phyloP scores from a whole-genome alignment of 257 asterid genomes.

The Nicotiana paniculata region DNA sequence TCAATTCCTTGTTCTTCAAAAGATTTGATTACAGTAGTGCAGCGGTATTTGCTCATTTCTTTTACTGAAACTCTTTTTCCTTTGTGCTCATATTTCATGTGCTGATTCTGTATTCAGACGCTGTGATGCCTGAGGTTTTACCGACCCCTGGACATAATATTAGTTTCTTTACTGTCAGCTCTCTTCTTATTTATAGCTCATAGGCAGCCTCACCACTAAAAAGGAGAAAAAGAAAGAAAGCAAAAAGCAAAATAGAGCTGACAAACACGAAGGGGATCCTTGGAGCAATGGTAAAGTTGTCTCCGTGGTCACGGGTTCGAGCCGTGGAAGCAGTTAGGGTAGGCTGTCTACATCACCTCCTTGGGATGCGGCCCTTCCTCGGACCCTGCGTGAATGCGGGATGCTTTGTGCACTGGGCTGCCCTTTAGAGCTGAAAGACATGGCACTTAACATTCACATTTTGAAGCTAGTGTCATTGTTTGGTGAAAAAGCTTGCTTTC shows the following conservation, averaged over 20 bases:
- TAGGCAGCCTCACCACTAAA: neutral
- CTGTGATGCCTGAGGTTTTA: neutral
- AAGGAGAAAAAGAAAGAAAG: neutral
- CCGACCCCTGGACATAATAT: neutral
- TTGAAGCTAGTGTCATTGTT: neutral
- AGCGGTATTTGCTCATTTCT: conserved; percentile 41
- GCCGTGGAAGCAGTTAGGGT: no score
- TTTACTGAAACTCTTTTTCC: neutral
- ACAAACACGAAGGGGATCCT: neutral
- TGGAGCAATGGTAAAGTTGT: no score
- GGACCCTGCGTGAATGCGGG: no score
- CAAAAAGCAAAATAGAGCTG: neutral
- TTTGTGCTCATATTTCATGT: neutral
- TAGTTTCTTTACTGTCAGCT: neutral
- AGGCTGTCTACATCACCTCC: no score
- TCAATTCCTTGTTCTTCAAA: conserved; percentile 72
- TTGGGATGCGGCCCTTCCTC: no score
- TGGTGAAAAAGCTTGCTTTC: neutral
- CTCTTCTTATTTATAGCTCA: neutral
- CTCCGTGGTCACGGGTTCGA: no score
- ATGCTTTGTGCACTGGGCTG: no score
- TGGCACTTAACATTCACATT: neutral
- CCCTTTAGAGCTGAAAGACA: neutral
- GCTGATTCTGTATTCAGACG: neutral
- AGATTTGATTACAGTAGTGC: conserved; percentile 85